Base-by-base conservation (phyloP, 2,329 filamentous ascomycete genomes). In the Spiromastix sp. region DNA sequence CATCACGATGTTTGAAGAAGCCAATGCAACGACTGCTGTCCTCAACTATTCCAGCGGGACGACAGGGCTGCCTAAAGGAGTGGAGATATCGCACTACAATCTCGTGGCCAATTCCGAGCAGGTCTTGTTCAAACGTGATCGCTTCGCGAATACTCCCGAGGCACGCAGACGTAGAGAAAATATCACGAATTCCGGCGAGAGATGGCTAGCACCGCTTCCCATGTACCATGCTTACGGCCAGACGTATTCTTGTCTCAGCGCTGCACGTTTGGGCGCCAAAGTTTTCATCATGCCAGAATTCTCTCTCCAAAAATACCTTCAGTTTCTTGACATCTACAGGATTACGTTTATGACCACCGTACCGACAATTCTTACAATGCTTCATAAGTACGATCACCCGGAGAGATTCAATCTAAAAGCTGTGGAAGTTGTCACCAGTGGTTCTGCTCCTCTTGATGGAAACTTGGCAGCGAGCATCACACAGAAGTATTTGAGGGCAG, bases 51-150 rank as follows among this genome's bases (percentile, higher is more conserved):
- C 76, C 45, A 56, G 51, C 30, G 61, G 84, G 9, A 86, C 81
- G 1, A 93, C 85, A 0, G 85, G 85, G 6, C 68, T 85, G 4
- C 82, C 85, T 9, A 93, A 93, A 55, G 85, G 85, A 7, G 85
- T 91, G 10, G 77, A 82, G 58, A 81, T 89, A 44, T 75, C 78
- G n/a, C 84, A 91, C 57, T 63, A 67, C 40, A 81, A 84, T 45
- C 83, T 85, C 49, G 72, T 86, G 26, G 70, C 81, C 42, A 89
- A 87, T 51, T 72, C 74, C 8, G 12, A 9, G n/a, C 26, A 29
- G 16, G n/a, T n/a, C n/a, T n/a, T n/a, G n/a, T n/a, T n/a, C n/a
- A n/a, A n/a, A n/a, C n/a, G n/a, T n/a, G n/a, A n/a, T n/a, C n/a
- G n/a, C n/a, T n/a, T n/a, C n/a, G n/a, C n/a, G n/a, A n/a, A n/a